Conservation (phyloP, 352 stramenopile species). For the Globisporangium parvum region DNA sequence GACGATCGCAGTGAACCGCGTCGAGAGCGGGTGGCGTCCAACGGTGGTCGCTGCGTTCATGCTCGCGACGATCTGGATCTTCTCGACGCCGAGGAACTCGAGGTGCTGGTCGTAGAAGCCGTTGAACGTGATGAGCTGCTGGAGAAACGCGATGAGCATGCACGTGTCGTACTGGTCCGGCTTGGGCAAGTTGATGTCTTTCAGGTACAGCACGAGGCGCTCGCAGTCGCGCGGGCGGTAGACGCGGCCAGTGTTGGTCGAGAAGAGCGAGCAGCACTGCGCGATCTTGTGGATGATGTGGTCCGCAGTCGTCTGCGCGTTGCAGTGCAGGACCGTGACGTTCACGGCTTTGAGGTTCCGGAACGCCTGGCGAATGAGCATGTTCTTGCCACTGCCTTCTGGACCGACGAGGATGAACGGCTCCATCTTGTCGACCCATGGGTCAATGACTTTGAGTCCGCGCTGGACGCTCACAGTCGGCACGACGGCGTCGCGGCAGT, state of each 20-base stretch:
- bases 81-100: slow-evolving; percentile 92
- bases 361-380: slow-evolving; percentile 91
- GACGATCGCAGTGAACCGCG: slow-evolving; percentile 92
- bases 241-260: slow-evolving; percentile 85
- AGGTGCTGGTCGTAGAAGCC: slow-evolving; percentile 95
- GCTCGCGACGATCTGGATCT: slow-evolving; percentile 91
- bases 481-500: slow-evolving; percentile 45
- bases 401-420: slow-evolving; percentile 94
- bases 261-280: slow-evolving; percentile 92
- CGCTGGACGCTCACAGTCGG: slow-evolving; percentile 83
- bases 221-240: slow-evolving; percentile 92
- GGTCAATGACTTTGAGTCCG: slow-evolving; percentile 81
- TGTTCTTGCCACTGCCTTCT: slow-evolving; percentile 93
- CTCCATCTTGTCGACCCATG: slow-evolving; percentile 91
- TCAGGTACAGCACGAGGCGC: slow-evolving; percentile 92
- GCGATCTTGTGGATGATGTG: slow-evolving; percentile 94
- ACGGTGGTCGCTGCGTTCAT: slow-evolving; percentile 94
- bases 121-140: slow-evolving; percentile 93
- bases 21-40: slow-evolving; percentile 87
- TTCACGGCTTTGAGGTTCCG: slow-evolving; percentile 65
- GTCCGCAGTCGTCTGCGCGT: slow-evolving; percentile 90
- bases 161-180: slow-evolving; percentile 95
- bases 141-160: slow-evolving; percentile 95
- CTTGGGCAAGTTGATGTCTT: slow-evolving; percentile 95
- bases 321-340: slow-evolving; percentile 90